Conservation (phyloP, 1,284 basidiomycete genomes). For the Vanrija pseudolonga region DNA sequence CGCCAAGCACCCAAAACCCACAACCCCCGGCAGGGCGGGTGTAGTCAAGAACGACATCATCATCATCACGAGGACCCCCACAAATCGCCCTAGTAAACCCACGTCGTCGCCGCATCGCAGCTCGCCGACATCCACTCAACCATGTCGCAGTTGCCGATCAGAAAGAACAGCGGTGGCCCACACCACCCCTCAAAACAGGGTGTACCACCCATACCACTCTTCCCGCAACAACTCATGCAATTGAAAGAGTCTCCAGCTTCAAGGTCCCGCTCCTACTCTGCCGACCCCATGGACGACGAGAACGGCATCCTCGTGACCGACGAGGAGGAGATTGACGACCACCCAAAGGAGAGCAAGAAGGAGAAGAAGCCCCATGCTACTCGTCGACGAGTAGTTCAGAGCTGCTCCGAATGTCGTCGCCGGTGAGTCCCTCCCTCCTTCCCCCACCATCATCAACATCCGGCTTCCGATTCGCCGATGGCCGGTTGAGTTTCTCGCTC, state of each 20-base stretch:
- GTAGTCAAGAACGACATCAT: no score
- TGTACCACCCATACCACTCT: conserved; percentile 31
- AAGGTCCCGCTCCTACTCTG: conserved; percentile 6
- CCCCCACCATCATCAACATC: no score
- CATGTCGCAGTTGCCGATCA: conserved; percentile 32
- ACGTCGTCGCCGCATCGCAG: no score
- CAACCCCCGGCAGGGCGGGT: no score
- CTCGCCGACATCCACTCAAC: background rate
- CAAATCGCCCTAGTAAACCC: no score
- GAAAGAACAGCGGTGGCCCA: conserved; percentile 27
- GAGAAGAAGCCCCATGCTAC: conserved; percentile 43
- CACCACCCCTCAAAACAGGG: conserved; percentile 6
- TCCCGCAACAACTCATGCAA: conserved; percentile 34
- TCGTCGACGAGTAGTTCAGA: conserved; percentile 47
- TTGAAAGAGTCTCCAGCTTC: conserved; percentile 20
- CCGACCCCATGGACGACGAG: conserved; percentile 14
- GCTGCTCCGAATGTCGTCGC: conserved; percentile 50
- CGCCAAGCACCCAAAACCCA: no score
- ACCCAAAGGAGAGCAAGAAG: conserved; percentile 22
- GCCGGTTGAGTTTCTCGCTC: background rate
- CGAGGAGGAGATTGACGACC: conserved; percentile 23
- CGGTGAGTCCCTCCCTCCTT: conserved; percentile 10
- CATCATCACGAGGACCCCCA: no score
- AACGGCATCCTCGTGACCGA: conserved; percentile 10
- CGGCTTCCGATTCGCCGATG: background rate